Evolutionary conservation across 2,329 filamentous ascomycete genomes (phyloP).

Genomic region (Fusarium chaquense): DNA sequence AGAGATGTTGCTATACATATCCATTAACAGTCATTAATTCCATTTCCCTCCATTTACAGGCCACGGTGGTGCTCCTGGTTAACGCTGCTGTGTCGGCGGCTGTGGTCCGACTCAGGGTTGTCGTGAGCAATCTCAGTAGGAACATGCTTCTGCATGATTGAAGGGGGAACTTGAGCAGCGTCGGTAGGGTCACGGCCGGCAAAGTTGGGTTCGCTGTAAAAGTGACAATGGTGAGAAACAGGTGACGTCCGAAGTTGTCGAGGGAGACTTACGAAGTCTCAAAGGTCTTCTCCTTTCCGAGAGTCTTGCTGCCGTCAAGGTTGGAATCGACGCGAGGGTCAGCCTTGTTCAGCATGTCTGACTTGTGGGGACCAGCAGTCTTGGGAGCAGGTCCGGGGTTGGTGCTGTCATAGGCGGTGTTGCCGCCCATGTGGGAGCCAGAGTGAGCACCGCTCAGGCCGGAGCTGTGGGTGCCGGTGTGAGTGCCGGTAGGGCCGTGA

Average conservation of each 20-base stretch:
- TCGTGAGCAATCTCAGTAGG: conserved; percentile 61
- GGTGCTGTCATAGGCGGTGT: conserved; percentile 51
- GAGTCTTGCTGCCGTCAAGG: conserved; percentile 58
- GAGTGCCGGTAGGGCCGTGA: conserved; percentile 26
- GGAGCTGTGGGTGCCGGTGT: conserved; percentile 27
- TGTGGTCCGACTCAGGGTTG: conserved; percentile 58
- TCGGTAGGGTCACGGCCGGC: conserved; percentile 62
- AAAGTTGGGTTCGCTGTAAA: conserved; percentile 30
- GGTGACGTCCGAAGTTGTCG: conserved; percentile 5
- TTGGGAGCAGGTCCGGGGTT: conserved; percentile 47
- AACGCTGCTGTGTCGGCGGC: conserved; percentile 60
- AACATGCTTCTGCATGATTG: conserved; percentile 61
- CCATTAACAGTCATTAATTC: conserved; percentile 24
- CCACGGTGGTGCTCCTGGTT: conserved; percentile 63
- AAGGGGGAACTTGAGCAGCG: conserved; percentile 69
- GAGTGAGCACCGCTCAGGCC: conserved; percentile 2
- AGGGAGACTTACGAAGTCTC: conserved; percentile 53
- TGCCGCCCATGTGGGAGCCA: conserved; percentile 12
- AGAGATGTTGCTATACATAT: conserved; percentile 39
- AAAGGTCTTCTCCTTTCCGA: conserved; percentile 65
- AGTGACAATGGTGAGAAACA: conserved; percentile 26
- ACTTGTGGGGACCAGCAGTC: conserved; percentile 61
- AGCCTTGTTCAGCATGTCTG: conserved; percentile 61
- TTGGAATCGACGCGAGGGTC: conserved; percentile 68
- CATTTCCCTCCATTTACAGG: conserved; percentile 51